Evolutionary conservation across 441 rosid species (phyloP).

Genomic region (Populus hybrid): DNA sequence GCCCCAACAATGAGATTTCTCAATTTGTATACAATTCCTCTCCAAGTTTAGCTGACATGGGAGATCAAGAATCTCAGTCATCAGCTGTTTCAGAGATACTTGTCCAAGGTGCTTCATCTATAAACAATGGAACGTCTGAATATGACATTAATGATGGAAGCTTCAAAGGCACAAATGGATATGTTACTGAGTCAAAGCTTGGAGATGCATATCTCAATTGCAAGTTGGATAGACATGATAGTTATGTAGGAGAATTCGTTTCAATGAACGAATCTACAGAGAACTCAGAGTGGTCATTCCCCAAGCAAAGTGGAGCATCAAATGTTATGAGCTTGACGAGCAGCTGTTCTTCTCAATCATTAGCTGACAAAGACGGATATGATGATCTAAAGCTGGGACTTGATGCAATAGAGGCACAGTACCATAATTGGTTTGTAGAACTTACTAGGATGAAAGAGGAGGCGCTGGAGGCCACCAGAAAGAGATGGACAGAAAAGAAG

Average conservation of each 20-base stretch:
- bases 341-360: constrained; percentile 25
- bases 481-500: constrained; percentile 44
- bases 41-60: constrained; percentile 32
- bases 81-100: constrained; percentile 50
- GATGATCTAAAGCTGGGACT: constrained; percentile 45
- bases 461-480: constrained; percentile 42
- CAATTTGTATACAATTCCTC: constrained; percentile 20
- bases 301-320: constrained; percentile 24
- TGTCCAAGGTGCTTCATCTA: constrained; percentile 30
- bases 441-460: constrained; percentile 52
- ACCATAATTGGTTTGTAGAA: constrained; percentile 40
- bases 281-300: constrained; percentile 18
- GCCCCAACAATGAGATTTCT: constrained; percentile 8
- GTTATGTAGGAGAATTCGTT: background rate
- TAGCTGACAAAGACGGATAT: constrained; percentile 26
- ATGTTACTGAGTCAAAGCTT: constrained; percentile 27
- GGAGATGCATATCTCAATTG: constrained; percentile 23
- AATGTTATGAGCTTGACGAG: constrained; percentile 30
- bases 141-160: constrained; percentile 39
- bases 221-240: constrained; percentile 3
- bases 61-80: constrained; percentile 48
- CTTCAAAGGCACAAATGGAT: constrained; percentile 28
- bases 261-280: constrained; percentile 9
- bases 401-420: constrained; percentile 38
- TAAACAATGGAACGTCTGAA: constrained; percentile 28